Conservation (phyloP, 805 yeast genomes). For the Metschnikowia vanudenii region DNA sequence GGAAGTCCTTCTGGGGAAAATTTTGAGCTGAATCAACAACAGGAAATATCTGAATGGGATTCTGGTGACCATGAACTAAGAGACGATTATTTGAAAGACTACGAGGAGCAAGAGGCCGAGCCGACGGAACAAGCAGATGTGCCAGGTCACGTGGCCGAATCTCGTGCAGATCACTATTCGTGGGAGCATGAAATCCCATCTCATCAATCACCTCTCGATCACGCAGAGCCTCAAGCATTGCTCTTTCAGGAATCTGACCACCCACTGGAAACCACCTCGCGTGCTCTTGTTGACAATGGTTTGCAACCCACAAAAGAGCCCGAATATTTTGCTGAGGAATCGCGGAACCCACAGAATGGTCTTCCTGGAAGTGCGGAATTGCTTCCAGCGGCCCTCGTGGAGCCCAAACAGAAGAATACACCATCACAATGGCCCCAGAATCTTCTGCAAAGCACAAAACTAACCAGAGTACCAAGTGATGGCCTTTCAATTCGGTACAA, state of each 20-base stretch:
- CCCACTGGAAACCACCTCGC: not conserved
- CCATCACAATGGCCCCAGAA: not conserved
- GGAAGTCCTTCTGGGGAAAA: too few relatives aligned
- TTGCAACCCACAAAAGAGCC: not conserved
- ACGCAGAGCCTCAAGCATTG: conserved; percentile 1
- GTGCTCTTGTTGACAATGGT: not conserved
- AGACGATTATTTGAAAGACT: not conserved
- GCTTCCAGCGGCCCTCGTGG: not conserved
- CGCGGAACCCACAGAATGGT: not conserved
- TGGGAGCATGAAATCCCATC: not conserved
- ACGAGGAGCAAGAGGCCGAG: not conserved
- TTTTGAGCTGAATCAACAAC: too few relatives aligned
- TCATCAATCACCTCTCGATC: conserved; percentile 2
- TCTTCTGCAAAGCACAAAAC: not conserved
- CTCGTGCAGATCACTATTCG: not conserved
- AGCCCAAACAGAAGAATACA: not conserved
- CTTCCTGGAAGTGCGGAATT: not conserved
- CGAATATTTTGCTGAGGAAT: not conserved
- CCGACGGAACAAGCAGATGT: not conserved
- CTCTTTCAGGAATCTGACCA: conserved; percentile 1
- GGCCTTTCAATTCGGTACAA: conserved; percentile 2
- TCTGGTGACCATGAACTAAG: not conserved
- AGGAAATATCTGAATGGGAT: not conserved
- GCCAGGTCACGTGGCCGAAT: not conserved
- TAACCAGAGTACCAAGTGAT: not conserved